Evolutionary conservation across 2,329 filamentous ascomycete genomes (phyloP).

Genomic region (Fusarium sp.): DNA sequence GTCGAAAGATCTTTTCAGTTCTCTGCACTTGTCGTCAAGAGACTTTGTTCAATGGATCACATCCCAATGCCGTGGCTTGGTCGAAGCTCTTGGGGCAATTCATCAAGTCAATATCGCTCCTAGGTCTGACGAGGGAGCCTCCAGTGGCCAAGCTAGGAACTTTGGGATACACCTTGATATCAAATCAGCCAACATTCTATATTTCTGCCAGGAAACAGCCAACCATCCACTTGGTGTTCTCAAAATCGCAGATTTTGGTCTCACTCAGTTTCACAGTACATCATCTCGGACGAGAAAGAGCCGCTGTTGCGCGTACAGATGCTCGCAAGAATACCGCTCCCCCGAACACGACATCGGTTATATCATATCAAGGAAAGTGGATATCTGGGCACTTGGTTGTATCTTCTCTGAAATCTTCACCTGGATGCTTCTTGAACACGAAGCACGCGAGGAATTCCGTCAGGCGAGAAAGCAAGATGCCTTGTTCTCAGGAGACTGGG

Average conservation of each 20-base stretch:
- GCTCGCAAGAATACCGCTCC: background rate
- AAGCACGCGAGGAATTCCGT: accelerated
- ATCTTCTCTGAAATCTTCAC: conserved; percentile 7
- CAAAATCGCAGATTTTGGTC: conserved; percentile 4
- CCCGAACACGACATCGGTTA: background rate
- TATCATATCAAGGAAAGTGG: background rate
- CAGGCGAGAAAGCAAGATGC: accelerated
- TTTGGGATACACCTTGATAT: conserved; percentile 1
- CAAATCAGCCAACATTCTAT: background rate
- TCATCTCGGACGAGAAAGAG: background rate
- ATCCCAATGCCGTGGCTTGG: background rate
- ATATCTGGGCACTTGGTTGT: conserved; percentile 9
- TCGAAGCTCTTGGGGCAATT: background rate
- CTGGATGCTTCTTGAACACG: background rate
- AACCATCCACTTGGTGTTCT: background rate
- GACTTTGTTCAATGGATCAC: background rate
- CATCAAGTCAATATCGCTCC: background rate
- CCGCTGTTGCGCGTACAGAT: accelerated
- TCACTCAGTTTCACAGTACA: background rate
- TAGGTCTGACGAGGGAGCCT: background rate
- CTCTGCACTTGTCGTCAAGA: accelerated
- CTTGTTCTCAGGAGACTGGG: background rate
- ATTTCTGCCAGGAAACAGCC: background rate
- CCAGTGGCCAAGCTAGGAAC: background rate
- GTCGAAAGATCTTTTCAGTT: accelerated